Evolutionary conservation across 805 yeast species (phyloP).

Genomic region (Komagataella phaffii): DNA sequence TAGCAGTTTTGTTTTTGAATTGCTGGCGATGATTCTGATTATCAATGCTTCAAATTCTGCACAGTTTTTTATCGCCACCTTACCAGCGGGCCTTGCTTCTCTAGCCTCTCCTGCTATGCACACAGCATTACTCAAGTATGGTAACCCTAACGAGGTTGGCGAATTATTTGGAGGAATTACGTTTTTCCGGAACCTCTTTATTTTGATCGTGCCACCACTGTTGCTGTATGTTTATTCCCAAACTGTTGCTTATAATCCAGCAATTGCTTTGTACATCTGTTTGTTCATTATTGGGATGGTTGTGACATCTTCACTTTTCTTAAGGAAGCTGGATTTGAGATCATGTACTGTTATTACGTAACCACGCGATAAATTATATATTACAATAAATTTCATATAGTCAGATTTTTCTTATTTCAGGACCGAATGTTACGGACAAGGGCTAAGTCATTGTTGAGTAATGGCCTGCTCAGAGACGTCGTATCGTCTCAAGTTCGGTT

Average conservation of each 20-base stretch:
- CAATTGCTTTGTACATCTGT: conserved; percentile 17
- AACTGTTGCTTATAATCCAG: conserved; percentile 25
- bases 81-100: conserved; percentile 33
- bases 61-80: conserved; percentile 18
- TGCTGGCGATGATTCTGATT: conserved; percentile 21
- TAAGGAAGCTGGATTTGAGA: background rate
- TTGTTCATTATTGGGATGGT: background rate
- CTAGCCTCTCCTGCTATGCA: conserved; percentile 44
- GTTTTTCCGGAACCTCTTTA: conserved; percentile 35
- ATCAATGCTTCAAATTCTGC: conserved; percentile 16
- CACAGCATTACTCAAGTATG: conserved; percentile 47
- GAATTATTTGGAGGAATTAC: conserved; percentile 65
- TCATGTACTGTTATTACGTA: background rate
- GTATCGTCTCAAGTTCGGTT: background rate
- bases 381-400: background rate
- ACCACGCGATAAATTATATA: background rate
- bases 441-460: background rate
- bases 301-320: background rate
- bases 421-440: background rate
- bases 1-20: conserved; percentile 24
- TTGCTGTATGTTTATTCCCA: conserved; percentile 33
- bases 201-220: conserved; percentile 34
- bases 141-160: conserved; percentile 45
- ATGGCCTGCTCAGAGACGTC: background rate
- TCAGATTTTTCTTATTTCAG: background rate